A percentile compares a stretch with the other conserved stretches of the same genome.
phyloP scores from a whole-genome alignment of 1,284 basidiomycete species.

The Spongispora temasekensis region DNA sequence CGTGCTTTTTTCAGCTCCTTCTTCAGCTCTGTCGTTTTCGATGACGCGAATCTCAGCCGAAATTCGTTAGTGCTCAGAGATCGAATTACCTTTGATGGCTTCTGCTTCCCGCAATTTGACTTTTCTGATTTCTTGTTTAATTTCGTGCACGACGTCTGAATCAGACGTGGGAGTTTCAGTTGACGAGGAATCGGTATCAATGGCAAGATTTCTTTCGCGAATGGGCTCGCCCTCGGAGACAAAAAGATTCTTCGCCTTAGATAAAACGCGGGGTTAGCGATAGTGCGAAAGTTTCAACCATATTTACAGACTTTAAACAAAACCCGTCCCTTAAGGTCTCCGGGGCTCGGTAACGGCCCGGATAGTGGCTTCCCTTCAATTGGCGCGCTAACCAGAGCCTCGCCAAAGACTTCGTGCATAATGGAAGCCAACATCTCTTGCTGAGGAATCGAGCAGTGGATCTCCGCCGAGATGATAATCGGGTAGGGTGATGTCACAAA shows the following conservation, averaged over 20 bases:
- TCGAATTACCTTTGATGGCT: conserved; percentile 27
- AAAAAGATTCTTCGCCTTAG: conserved; percentile 65
- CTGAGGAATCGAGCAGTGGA: conserved; percentile 83
- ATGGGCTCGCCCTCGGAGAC: conserved; percentile 43
- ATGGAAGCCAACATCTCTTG: conserved; percentile 84
- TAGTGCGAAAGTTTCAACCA: neutral
- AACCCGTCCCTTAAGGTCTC: conserved; percentile 79
- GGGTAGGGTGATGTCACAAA: conserved; percentile 95
- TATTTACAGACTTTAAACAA: conserved; percentile 72
- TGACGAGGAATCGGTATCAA: conserved; percentile 50
- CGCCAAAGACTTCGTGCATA: conserved; percentile 80
- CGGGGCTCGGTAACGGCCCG: conserved; percentile 80
- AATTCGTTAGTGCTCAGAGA: conserved; percentile 7
- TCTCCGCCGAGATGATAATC: conserved; percentile 92
- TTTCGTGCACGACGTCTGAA: conserved; percentile 29
- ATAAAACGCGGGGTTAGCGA: conserved; percentile 4
- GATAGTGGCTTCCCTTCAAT: conserved; percentile 52
- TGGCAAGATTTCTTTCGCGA: conserved; percentile 38
- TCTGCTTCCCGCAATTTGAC: conserved; percentile 27
- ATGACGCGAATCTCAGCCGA: conserved; percentile 15
- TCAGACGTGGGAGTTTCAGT: conserved; percentile 50
- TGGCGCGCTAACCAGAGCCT: conserved; percentile 67
- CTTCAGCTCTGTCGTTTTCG: conserved; percentile 28
- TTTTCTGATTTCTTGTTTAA: conserved; percentile 37
- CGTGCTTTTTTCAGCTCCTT: conserved; percentile 41